These are phyloP conservation scores for Wickerhamiella musiphila DNA, from an alignment of 805 yeast species.

Conservation along the genomic window DNA sequence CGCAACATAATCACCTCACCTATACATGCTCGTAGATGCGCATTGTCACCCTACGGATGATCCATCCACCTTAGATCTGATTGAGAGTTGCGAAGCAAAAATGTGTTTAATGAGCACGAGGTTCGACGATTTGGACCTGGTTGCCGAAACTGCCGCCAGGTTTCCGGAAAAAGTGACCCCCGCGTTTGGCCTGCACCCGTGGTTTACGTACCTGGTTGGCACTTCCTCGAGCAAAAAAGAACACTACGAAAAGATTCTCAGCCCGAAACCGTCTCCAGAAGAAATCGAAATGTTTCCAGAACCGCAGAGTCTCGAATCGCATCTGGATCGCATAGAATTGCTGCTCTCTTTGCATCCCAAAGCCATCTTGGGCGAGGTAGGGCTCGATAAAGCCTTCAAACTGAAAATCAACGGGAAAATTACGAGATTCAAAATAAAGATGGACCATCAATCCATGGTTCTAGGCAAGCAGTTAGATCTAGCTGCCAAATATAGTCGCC, in stretches of 20 bases:
- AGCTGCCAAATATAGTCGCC: conserved; percentile 32
- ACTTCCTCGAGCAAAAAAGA: conserved; percentile 12
- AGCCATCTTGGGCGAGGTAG: conserved; percentile 76
- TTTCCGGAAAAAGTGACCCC: conserved; percentile 21
- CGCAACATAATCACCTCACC: no score
- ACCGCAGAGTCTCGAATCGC: conserved; percentile 32
- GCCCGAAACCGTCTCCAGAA: conserved; percentile 21
- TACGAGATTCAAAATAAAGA: conserved; percentile 34
- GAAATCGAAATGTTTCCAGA: conserved; percentile 38
- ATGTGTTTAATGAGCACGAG: conserved; percentile 24
- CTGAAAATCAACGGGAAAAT: conserved; percentile 30
- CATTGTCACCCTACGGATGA: conserved; percentile 27
- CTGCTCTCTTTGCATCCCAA: conserved; percentile 20
- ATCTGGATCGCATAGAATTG: conserved; percentile 21
- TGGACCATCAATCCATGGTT: conserved; percentile 48
- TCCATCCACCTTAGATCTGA: conserved; percentile 10
- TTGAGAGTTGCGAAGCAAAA: conserved; percentile 10
- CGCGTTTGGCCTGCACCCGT: conserved; percentile 62
- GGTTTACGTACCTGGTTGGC: conserved; percentile 61
- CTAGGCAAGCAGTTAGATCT: conserved; percentile 34
- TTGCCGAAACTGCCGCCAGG: conserved; percentile 16
- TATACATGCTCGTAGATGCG: conserved; percentile 20
- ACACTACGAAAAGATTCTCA: conserved; percentile 44
- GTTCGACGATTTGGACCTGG: conserved; percentile 21
- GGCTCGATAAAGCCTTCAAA: conserved; percentile 62